phyloP scores from a whole-genome alignment of 176 grass and related monocot genomes.

The Sorghum bicolor region Sorghum_bicolor_NCBIv3 NC_012875.2:56345001-56345500 shows the following conservation, averaged over 20 bases:
- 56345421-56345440: neutral
- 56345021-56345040: neutral
- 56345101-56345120: slow-evolving; percentile 58
- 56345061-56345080: slow-evolving; percentile 51
- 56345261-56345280: slow-evolving; percentile 56
- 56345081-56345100: slow-evolving; percentile 57
- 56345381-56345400: neutral
- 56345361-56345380: neutral
- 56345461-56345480: neutral
- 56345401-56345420: neutral
- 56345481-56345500: neutral
- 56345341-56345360: neutral
- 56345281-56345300: slow-evolving; percentile 68
- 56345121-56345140: slow-evolving; percentile 72
- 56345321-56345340: slow-evolving; percentile 47
- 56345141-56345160: slow-evolving; percentile 16
- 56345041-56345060: slow-evolving; percentile 34
- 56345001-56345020: neutral
- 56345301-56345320: slow-evolving; percentile 73
- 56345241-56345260: slow-evolving; percentile 52
- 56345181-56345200: slow-evolving; percentile 33
- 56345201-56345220: slow-evolving; percentile 17
- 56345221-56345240: neutral
- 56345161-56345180: neutral
- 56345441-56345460: neutral